Evolutionary conservation across 2,329 filamentous ascomycete genomes (phyloP), one percentile per base, ranked within the genome.

Genomic region (Dactylellina cionopaga): DNA sequence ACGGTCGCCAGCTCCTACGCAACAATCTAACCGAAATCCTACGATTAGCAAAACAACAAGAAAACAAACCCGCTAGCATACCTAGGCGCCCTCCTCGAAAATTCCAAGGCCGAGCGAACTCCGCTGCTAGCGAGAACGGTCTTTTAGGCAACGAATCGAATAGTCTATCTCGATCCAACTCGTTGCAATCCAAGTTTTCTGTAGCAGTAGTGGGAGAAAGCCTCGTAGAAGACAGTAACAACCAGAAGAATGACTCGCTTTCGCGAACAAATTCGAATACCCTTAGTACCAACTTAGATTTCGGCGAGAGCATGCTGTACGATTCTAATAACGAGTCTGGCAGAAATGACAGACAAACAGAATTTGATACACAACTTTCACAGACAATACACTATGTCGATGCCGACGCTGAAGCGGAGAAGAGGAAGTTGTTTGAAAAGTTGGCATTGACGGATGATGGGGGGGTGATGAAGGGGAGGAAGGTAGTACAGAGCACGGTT

Each of bases 261-360:
- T 59, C 68, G 6, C 52, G 68, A 0, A 46, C 59, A 7, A 65
- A 44, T 15, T 65, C 60, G 5, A 47, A 59, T n/a, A 59, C 59
- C 2, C 5, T 65, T n/a, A 60, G 54, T n/a, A 65, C 60, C 29
- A 59, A 39, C 46, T 52, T 72, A 7, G 68, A 72, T 17, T 72
- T 72, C 44, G 68, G 59, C 13, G 68, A 72, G 33, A 72, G 59
- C n/a, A 72, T 72, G 68, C 19, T 72, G 24, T 72, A 72, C 43
- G 68, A 72, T 19, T 72, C 68, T 13, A 62, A 70, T 24, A 51
- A 58, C 1, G 68, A 65, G 17, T 55, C 66, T 1, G 58, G 33
- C 7, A 35, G 33, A 1, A 41, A 49, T 6, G 25, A 41, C 11
- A 43, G 17, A n/a, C 37, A 19, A 13, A n/a, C 29, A n/a, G 59